Evolutionary conservation across 805 yeast species (phyloP).

Genomic region (Saccharomycopsis selenospora): DNA sequence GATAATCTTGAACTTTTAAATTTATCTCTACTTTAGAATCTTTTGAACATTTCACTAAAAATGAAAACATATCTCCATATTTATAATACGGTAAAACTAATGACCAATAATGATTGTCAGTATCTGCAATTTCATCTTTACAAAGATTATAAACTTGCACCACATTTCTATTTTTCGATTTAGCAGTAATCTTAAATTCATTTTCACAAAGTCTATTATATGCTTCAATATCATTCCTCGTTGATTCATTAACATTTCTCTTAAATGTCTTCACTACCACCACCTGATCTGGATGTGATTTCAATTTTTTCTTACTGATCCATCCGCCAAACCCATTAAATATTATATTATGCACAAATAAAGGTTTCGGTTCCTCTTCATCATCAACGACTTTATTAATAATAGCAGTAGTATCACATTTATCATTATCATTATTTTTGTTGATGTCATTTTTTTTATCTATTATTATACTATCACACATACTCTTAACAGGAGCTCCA

Average conservation of each 20-base stretch:
- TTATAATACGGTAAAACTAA: slow-evolving; percentile 16
- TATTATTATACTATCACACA: neutral
- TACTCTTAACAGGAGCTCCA: neutral
- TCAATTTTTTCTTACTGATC: slow-evolving; percentile 12
- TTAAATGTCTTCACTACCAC: slow-evolving; percentile 18
- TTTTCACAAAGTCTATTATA: slow-evolving; percentile 13
- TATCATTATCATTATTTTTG: no score
- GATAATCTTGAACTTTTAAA: slow-evolving; percentile 14
- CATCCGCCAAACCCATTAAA: slow-evolving; percentile 21
- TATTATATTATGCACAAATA: slow-evolving; percentile 5
- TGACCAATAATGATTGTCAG: slow-evolving; percentile 11
- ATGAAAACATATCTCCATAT: slow-evolving; percentile 18
- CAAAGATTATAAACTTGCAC: slow-evolving; percentile 18
- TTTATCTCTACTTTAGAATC: neutral
- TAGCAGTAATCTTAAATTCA: slow-evolving; percentile 20
- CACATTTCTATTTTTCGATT: slow-evolving; percentile 17
- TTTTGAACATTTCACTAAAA: slow-evolving; percentile 9
- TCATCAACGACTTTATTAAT: slow-evolving; percentile 21
- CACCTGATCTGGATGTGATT: neutral
- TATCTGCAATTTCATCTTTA: slow-evolving; percentile 7
- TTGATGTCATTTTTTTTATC: neutral
- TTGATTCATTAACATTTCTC: neutral
- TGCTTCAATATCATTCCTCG: neutral
- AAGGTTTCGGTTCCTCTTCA: slow-evolving; percentile 16
- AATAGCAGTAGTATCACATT: neutral